Percentiles rank a stretch among this genome's conserved stretches.
Conservation (phyloP, 805 yeast species). For the Wickerhamiella bombiphila region DNA sequence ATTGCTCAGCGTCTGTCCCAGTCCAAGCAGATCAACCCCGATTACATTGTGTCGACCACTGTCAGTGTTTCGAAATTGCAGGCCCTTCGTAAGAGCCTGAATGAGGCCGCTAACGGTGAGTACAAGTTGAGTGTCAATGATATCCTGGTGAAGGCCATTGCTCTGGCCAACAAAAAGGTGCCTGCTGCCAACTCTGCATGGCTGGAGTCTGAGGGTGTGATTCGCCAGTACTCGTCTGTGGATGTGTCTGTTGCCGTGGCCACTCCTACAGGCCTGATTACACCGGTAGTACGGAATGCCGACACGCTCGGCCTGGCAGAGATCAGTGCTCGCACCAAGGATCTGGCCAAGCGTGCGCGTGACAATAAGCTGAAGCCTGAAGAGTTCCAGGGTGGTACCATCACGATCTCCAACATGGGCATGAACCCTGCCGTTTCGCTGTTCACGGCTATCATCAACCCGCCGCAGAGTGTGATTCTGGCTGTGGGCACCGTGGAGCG, state of each 20-base stretch:
- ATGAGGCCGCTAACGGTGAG: slow-evolving; percentile 69
- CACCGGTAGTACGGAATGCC: slow-evolving; percentile 88
- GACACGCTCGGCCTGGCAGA: slow-evolving; percentile 71
- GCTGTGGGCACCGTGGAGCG: slow-evolving; percentile 90
- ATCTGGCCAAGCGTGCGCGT: slow-evolving; percentile 90
- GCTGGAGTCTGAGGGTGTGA: slow-evolving; percentile 76
- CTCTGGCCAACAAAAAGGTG: slow-evolving; percentile 75
- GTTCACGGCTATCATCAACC: slow-evolving; percentile 95
- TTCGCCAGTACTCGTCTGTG: slow-evolving; percentile 80
- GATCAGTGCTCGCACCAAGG: slow-evolving; percentile 77
- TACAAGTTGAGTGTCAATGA: slow-evolving; percentile 91
- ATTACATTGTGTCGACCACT: slow-evolving; percentile 79
- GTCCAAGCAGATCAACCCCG: slow-evolving; percentile 78
- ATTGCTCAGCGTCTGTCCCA: slow-evolving; percentile 78
- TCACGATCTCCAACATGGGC: slow-evolving; percentile 96
- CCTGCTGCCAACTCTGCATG: slow-evolving; percentile 92
- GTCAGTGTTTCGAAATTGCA: slow-evolving; percentile 79
- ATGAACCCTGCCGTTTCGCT: slow-evolving; percentile 89
- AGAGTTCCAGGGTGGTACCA: slow-evolving; percentile 98
- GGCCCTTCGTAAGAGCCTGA: slow-evolving; percentile 82
- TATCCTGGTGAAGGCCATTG: slow-evolving; percentile 83
- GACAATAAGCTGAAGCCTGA: slow-evolving; percentile 84
- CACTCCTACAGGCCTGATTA: slow-evolving; percentile 91
- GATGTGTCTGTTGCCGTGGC: slow-evolving; percentile 98
- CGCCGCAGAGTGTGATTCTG: slow-evolving; percentile 88